Base-by-base conservation (phyloP, 1,139 yeast genomes). In the Candida frijolesensis region DNA sequence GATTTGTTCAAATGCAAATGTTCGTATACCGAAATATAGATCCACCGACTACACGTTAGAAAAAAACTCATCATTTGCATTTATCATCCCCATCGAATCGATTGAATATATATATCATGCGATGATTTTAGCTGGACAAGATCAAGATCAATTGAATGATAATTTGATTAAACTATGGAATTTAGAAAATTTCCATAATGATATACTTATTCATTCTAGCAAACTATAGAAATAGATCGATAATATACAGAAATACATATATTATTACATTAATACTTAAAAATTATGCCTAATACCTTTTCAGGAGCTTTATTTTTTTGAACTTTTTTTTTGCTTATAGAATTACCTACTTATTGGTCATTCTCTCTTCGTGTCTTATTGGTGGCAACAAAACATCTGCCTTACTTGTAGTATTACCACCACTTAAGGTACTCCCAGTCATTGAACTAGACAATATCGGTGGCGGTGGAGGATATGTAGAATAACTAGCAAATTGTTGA, bases 1-100 rank as follows among this genome's bases (percentile, higher is more conserved):
- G 37, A 79, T 86, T 70, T 83, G 88, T 35, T 82, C 88, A 32
- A 86, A 86, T 62, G 92, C 79, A 12, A 73, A 72, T 51, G 70
- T 75, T 1, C 60, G 58, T 35, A 49, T 60, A 1, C 70, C 72
- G 3, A 16, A 34, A 15, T 30, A 44, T 15, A 27, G 33, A 3
- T 51, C 50, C 3, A 57, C 56, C 39, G 48, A 46, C 3, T 52
- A 51, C 4, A 44, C 48, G 25, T 54, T 63, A 12, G 76, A 72
- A 46, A 72, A 70, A 47, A 45, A 70, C 3, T 51, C 70, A 8
- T 61, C 57, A 46, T 61, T 71, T 42, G 62, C 70, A 14, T 61
- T 72, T 40, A 58, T 70, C 15, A 48, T 72, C 19, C 77, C 77
- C 0, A 55, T 66, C 4, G 68, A 67, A 42, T 48, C 69, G 0